These are phyloP conservation scores for Lecanicillium sp. DNA, from an alignment of 2,329 filamentous ascomycete genomes.

Conservation along the genomic window DNA sequence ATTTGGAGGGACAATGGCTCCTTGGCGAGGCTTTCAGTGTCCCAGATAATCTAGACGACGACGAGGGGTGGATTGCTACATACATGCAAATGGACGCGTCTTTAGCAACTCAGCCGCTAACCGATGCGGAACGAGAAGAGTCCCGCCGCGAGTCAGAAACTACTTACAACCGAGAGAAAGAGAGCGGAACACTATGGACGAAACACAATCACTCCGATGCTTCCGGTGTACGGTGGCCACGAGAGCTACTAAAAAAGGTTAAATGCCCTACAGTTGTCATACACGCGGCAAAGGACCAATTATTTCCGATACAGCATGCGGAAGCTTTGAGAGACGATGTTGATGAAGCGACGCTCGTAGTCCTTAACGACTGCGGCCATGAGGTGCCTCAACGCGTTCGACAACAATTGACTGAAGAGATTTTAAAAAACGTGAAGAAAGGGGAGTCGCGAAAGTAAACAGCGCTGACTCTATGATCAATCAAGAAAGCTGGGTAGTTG, in stretches of 20 bases:
- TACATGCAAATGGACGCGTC: conserved; percentile 9
- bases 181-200: conserved; percentile 17
- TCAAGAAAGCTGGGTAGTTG: too few species aligned
- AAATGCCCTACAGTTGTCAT: conserved; percentile 19
- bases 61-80: conserved; percentile 11
- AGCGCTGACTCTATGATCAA: too few species aligned
- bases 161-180: conserved; percentile 13
- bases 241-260: conserved; percentile 14
- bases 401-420: neutral
- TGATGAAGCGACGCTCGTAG: conserved; percentile 13
- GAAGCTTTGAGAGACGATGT: conserved; percentile 17
- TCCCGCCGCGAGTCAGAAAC: conserved; percentile 10
- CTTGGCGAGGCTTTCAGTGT: neutral
- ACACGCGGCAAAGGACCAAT: conserved; percentile 20
- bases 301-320: conserved; percentile 18
- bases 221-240: conserved; percentile 15
- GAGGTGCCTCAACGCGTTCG: neutral
- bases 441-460: too few species aligned
- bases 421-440: neutral
- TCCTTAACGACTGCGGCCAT: conserved; percentile 8
- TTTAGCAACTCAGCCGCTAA: conserved; percentile 9
- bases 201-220: conserved; percentile 20
- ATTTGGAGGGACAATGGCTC: conserved; percentile 8
- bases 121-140: conserved; percentile 11
- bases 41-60: conserved; percentile 10